Percentiles rank a stretch among this genome's conserved stretches.
These are phyloP conservation scores for Malus sylvestris DNA, from an alignment of 306 rosid genomes.

Conservation along the genomic window DNA sequence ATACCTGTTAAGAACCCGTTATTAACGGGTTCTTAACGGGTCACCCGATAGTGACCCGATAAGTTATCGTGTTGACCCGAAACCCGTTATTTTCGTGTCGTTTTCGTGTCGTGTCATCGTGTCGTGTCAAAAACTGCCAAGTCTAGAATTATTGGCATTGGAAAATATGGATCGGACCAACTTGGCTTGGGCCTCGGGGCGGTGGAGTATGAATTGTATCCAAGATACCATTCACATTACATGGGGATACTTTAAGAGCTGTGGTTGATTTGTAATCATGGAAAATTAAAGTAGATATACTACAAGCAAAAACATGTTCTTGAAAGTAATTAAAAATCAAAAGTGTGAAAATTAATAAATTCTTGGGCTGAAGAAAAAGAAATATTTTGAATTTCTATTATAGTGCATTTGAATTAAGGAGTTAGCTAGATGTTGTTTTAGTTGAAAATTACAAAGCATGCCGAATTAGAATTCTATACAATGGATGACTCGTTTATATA, in stretches of 20 bases:
- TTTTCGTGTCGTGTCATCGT: too few relatives aligned
- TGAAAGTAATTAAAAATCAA: neutral
- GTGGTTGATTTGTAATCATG: conserved; percentile 3
- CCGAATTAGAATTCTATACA: neutral
- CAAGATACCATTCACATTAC: conserved; percentile 21
- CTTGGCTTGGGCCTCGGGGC: conserved; percentile 20
- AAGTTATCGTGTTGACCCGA: too few relatives aligned
- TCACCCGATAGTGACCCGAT: too few relatives aligned
- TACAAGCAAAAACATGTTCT: neutral
- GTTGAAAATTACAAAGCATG: neutral
- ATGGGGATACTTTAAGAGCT: neutral
- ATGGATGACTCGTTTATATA: neutral
- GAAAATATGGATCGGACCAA: neutral
- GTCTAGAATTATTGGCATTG: neutral
- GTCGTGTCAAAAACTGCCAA: too few relatives aligned
- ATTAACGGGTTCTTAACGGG: too few relatives aligned
- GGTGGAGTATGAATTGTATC: conserved; percentile 14
- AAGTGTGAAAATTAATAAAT: neutral
- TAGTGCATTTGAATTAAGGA: neutral
- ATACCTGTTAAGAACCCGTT: too few relatives aligned
- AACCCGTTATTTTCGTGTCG: too few relatives aligned
- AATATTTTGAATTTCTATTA: neutral
- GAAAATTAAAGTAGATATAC: neutral
- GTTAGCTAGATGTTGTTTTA: neutral
- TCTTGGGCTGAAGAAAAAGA: neutral